These are phyloP conservation scores for Lippia alba DNA, from an alignment of 305 asterid genomes.

Conservation along the genomic window DNA sequence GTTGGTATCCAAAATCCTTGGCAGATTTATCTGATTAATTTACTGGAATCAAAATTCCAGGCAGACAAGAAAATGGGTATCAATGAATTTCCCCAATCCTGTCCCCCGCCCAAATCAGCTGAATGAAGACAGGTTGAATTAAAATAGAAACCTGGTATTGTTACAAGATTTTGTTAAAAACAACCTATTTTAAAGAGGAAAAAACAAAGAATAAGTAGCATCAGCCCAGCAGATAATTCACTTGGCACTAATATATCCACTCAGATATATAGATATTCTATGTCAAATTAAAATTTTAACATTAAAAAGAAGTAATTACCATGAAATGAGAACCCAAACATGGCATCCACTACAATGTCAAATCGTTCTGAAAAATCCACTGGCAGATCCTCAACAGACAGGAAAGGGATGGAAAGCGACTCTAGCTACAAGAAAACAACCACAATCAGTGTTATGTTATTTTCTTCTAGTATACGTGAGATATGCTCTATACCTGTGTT, in stretches of 20 bases:
- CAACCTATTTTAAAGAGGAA: too few relatives aligned
- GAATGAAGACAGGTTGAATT: neutral
- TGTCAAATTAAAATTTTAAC: neutral
- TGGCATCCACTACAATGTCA: conserved; percentile 86
- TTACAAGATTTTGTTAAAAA: neutral
- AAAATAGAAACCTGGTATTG: conserved; percentile 1
- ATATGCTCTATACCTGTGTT: conserved; percentile 67
- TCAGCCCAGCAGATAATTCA: conserved; percentile 19
- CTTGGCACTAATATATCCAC: conserved; percentile 14
- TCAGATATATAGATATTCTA: too few relatives aligned
- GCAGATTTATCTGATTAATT: conserved; percentile 2
- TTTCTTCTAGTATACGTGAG: conserved; percentile 14
- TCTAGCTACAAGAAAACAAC: conserved; percentile 70
- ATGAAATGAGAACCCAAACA: conserved; percentile 93
- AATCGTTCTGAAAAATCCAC: conserved; percentile 68
- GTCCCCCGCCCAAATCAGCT: neutral
- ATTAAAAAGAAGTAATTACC: conserved; percentile 53
- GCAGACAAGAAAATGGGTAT: neutral
- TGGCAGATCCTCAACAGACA: conserved; percentile 77
- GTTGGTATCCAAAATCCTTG: neutral
- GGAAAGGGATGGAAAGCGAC: conserved; percentile 79
- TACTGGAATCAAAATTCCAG: neutral
- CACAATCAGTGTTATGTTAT: conserved; percentile 38
- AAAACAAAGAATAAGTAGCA: conserved; percentile 15
- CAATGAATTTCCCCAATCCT: neutral